Conservation (phyloP, 139 green algal genomes). For the Chlorella sp. region DNA sequence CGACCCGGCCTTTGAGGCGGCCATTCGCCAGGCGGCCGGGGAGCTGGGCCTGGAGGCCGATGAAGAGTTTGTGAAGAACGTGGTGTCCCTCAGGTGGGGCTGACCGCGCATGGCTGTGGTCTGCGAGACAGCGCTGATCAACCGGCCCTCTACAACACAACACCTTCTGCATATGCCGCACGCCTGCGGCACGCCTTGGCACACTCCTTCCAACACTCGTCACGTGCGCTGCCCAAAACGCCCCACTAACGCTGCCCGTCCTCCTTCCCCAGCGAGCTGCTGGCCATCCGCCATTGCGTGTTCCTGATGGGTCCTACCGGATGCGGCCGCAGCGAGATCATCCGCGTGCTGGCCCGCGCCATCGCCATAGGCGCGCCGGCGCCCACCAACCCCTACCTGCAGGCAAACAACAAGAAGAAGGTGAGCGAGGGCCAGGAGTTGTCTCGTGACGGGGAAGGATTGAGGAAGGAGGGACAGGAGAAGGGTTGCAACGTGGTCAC, state of each 20-base stretch:
- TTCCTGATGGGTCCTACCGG: conserved; percentile 90
- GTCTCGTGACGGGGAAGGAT: neutral
- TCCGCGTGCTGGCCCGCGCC: conserved; percentile 81
- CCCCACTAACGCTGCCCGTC: no score
- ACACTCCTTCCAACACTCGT: no score
- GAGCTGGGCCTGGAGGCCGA: conserved; percentile 87
- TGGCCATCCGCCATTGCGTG: conserved; percentile 88
- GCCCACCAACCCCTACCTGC: conserved; percentile 88
- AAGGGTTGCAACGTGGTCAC: neutral
- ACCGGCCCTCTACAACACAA: no score
- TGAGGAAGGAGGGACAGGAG: neutral
- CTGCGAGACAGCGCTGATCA: no score
- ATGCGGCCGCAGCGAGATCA: conserved; percentile 90
- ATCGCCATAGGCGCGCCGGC: conserved; percentile 72
- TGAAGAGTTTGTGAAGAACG: conserved; percentile 87
- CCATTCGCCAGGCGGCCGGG: conserved; percentile 64
- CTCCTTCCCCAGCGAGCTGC: conserved; percentile 49
- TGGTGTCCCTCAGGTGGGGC: conserved; percentile 46
- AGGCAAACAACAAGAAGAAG: conserved; percentile 87
- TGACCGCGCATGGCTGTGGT: neutral
- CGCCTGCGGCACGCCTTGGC: no score
- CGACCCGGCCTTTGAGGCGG: conserved; percentile 78
- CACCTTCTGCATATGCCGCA: no score
- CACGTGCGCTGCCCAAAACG: no score
- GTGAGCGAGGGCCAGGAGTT: conserved; percentile 40